A percentile compares a stretch with the other conserved stretches of the same genome.
phyloP scores from a whole-genome alignment of 73 alveolate genomes.

The Paraurostyla sp. region DNA sequence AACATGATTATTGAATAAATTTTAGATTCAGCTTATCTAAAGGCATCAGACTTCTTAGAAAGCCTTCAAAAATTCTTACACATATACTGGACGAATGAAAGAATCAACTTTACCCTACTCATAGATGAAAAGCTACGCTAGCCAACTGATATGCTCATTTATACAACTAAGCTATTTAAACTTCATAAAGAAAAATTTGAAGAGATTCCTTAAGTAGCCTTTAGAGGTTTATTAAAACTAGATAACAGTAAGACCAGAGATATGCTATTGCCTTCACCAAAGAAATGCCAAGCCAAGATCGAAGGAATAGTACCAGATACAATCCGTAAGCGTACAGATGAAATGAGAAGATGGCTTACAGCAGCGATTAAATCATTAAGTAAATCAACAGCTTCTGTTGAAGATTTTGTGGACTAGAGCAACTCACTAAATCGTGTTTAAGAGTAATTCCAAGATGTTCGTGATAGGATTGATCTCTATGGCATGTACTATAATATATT shows the following conservation, averaged over 20 bases:
- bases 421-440: constrained; percentile 69
- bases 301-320: constrained; percentile 77
- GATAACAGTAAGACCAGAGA: constrained; percentile 59
- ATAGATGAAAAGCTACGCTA: constrained; percentile 77
- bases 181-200: constrained; percentile 36
- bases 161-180: constrained; percentile 57
- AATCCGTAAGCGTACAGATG: constrained; percentile 69
- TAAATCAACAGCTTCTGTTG: constrained; percentile 73
- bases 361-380: constrained; percentile 52
- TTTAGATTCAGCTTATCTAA: constrained; percentile 74
- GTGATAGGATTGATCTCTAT: constrained; percentile 72
- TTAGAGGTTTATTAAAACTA: constrained; percentile 54
- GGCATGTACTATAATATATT: constrained; percentile 76
- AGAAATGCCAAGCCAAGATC: constrained; percentile 66
- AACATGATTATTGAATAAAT: constrained; percentile 67
- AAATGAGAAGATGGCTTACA: constrained; percentile 76
- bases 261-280: constrained; percentile 76
- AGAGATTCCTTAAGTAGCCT: constrained; percentile 57
- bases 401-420: constrained; percentile 81
- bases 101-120: constrained; percentile 70
- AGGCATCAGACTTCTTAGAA: constrained; percentile 73
- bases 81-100: constrained; percentile 79
- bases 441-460: constrained; percentile 61
- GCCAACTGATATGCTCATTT: constrained; percentile 74
- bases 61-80: constrained; percentile 71